Conservation (phyloP, 176 grass and related monocot species). For the Oryza meyeriana region DNA sequence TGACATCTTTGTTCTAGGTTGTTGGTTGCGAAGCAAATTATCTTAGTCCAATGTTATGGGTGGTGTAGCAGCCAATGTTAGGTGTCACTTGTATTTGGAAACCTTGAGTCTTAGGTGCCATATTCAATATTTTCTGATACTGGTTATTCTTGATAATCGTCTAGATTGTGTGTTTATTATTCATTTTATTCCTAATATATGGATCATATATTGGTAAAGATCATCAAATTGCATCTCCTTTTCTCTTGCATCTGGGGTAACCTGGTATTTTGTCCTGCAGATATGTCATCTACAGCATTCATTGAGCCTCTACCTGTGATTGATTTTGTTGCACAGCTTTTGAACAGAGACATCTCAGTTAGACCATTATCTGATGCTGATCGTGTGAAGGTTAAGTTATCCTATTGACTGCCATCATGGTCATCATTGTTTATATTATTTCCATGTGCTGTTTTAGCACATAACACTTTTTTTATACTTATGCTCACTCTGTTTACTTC, state of each 20-base stretch:
- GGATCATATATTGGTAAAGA: not conserved
- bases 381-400: constrained; percentile 60
- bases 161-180: not conserved
- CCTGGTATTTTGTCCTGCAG: constrained; percentile 31
- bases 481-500: not conserved
- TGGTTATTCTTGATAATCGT: not conserved
- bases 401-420: not conserved
- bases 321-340: constrained; percentile 61
- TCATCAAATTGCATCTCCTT: not conserved
- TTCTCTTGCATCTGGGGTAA: constrained; percentile 17
- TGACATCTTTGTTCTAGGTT: not conserved
- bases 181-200: not conserved
- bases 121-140: constrained; percentile 3
- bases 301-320: constrained; percentile 63
- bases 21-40: not conserved
- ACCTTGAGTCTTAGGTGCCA: not conserved
- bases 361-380: constrained; percentile 77
- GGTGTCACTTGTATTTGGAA: not conserved
- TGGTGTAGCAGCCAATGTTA: not conserved
- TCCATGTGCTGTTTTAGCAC: not conserved
- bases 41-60: not conserved
- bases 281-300: constrained; percentile 73
- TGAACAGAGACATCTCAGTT: constrained; percentile 50
- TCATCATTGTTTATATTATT: not conserved
- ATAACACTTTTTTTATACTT: not conserved